Percentiles rank a stretch among this genome's conserved stretches.
Evolutionary conservation across 305 asterid genomes (phyloP).

Genomic region (Fraxinus paxiana): DNA sequence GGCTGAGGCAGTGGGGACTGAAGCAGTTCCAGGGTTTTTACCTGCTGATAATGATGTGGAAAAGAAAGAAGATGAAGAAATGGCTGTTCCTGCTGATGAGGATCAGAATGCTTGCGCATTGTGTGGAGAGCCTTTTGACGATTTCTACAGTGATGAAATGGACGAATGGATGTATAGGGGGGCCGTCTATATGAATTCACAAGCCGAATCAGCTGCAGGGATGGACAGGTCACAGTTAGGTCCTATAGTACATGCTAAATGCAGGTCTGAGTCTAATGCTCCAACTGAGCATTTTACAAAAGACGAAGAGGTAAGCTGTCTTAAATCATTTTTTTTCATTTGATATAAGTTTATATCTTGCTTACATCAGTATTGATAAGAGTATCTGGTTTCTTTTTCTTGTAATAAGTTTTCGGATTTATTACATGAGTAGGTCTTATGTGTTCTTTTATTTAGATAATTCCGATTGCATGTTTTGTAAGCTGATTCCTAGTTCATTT

Average conservation of each 20-base stretch:
- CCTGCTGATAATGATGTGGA: slow-evolving; percentile 61
- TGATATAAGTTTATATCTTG: slow-evolving; percentile 4
- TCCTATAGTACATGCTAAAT: slow-evolving; percentile 87
- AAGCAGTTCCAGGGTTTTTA: slow-evolving; percentile 64
- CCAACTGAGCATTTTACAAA: slow-evolving; percentile 41
- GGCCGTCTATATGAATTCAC: slow-evolving; percentile 76
- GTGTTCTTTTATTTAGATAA: not conserved
- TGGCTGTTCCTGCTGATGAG: slow-evolving; percentile 95
- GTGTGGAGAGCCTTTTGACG: slow-evolving; percentile 91
- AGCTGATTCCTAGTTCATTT: not conserved
- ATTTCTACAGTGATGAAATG: slow-evolving; percentile 82
- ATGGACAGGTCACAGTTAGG: slow-evolving; percentile 79
- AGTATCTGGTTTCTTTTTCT: not conserved
- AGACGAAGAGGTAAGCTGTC: slow-evolving; percentile 46
- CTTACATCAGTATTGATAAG: not conserved
- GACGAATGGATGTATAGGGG: slow-evolving; percentile 99
- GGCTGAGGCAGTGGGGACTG: slow-evolving; percentile 73
- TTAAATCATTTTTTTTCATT: not conserved
- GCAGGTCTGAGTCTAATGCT: slow-evolving; percentile 75
- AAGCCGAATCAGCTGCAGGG: slow-evolving; percentile 53
- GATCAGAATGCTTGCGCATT: slow-evolving; percentile 78
- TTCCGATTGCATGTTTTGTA: not conserved
- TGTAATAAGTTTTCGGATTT: not conserved
- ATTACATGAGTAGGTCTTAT: not conserved
- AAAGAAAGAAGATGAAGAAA: slow-evolving; percentile 67